phyloP scores from a whole-genome alignment of 2,329 filamentous ascomycete genomes.

The Cytospora mali region DNA sequence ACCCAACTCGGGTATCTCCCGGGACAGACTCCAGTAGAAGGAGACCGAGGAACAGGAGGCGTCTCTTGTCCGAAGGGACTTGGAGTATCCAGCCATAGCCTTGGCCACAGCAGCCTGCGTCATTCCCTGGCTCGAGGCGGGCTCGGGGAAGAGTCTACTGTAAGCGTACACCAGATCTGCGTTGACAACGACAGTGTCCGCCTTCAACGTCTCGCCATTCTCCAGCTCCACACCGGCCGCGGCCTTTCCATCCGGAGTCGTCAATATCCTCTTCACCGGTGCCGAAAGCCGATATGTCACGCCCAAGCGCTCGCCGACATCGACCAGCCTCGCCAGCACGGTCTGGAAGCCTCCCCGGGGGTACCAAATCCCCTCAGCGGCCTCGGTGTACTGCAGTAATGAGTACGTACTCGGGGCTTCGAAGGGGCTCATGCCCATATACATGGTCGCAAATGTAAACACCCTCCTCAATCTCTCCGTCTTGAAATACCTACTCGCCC shows the following conservation, averaged over 20 bases:
- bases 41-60: constrained; percentile 74
- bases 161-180: constrained; percentile 77
- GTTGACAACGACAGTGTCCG: constrained; percentile 71
- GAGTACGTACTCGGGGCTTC: constrained; percentile 76
- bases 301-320: constrained; percentile 63
- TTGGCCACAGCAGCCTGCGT: constrained; percentile 2
- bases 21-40: constrained; percentile 73
- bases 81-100: constrained; percentile 37
- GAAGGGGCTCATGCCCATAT: constrained; percentile 80
- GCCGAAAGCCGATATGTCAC: constrained; percentile 65
- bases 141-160: constrained; percentile 65
- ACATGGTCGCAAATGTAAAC: constrained; percentile 81
- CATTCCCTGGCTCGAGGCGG: not conserved
- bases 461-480: constrained; percentile 69
- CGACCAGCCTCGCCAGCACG: constrained; percentile 64
- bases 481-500: constrained; percentile 69
- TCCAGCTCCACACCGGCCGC: constrained; percentile 63
- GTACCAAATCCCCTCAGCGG: constrained; percentile 78
- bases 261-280: constrained; percentile 57
- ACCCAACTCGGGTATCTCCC: constrained; percentile 62
- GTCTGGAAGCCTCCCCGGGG: constrained; percentile 71
- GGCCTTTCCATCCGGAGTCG: constrained; percentile 52
- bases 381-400: constrained; percentile 73
- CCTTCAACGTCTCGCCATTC: constrained; percentile 58
- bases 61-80: constrained; percentile 48